Base-by-base conservation (phyloP, 371 early-diverging fungal species). In the Choanephora cucurbitarum region DNA sequence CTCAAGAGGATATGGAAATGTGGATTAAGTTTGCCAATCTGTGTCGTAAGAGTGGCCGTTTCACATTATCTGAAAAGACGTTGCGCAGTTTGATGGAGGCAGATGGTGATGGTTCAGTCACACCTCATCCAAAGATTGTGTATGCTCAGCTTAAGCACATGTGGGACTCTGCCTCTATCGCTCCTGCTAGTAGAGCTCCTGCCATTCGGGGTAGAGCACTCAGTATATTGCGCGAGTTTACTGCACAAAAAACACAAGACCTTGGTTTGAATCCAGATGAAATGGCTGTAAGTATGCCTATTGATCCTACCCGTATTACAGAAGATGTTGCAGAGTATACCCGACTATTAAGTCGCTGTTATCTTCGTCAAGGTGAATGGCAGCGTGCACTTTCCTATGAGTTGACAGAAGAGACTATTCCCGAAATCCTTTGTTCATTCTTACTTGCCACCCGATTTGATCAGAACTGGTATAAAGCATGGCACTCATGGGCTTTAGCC, bases 401-500 rank as follows among this genome's bases (percentile, higher is more conserved):
- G 31, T 79, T 89, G 55, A 81, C 82, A 1, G 86, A 88, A 57
- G 83, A 88, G 21, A 82, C 80, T 1, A 90, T 93, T 39, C 91
- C 91, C 15, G 90, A 90, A 47, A 92, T 92, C 28, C 64, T 97
- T 24, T 73, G 84, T 22, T 91, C 92, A 3, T 95, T 93, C 67
- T 75, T 86, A 0, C 81, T 92, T 13, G 97, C 99, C 0, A 96
- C 95, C 1, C 88, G 91, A 32, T 87, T 91, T 73, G 97, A 97
- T 77, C 85, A 83, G 76, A 84, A 92, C 44, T 97, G 94, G 93
- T 97, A 99, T 81, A 97, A 96, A 71, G 96, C 97, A 24, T 98
- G 98, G 98, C 98, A 99, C 64, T 86, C 93, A n/a, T 95, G 95
- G 92, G 98, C 98, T 5, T 73, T 97, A 21, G 88, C 92, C 9